Conservation (phyloP, 1,139 yeast species). For the Candida tetrigidarum region DNA sequence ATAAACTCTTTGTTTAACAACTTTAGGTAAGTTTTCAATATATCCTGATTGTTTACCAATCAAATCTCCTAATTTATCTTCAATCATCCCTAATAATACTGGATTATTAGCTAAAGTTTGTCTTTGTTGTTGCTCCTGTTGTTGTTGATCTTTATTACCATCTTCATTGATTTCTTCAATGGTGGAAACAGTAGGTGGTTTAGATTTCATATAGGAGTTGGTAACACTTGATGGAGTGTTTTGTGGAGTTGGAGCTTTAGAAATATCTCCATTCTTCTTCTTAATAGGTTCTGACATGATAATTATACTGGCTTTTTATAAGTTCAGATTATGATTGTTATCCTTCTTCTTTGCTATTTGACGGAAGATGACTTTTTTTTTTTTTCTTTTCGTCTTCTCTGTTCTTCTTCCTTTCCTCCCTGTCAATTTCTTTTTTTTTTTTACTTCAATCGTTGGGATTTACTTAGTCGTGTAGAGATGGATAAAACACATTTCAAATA, state of each 20-base stretch:
- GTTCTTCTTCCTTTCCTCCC: conserved; percentile 21
- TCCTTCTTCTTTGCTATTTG: not conserved
- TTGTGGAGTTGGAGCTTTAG: conserved; percentile 98
- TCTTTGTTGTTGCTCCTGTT: conserved; percentile 26
- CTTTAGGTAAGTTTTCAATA: conserved; percentile 74
- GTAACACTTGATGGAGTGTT: conserved; percentile 95
- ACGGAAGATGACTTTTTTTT: not conserved
- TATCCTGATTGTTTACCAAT: conserved; percentile 91
- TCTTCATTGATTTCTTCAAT: conserved; percentile 68
- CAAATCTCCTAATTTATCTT: conserved; percentile 83
- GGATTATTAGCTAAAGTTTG: conserved; percentile 73
- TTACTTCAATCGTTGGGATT: no score
- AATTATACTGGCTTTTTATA: no score
- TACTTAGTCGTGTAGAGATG: no score
- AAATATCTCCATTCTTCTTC: conserved; percentile 72
- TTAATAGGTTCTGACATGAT: conserved; percentile 26
- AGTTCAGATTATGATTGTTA: no score
- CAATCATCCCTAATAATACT: conserved; percentile 80
- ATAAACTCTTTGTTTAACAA: conserved; percentile 74
- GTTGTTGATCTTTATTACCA: conserved; percentile 15
- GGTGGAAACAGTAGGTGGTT: conserved; percentile 77
- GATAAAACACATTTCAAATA: no score
- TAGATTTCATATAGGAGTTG: conserved; percentile 71
- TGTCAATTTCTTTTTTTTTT: not conserved
- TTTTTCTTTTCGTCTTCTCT: conserved; percentile 22